Percentiles rank a stretch among this genome's conserved stretches.
Evolutionary conservation across 352 stramenopile species (phyloP).

Genomic region (Phytophthora capsici): DNA sequence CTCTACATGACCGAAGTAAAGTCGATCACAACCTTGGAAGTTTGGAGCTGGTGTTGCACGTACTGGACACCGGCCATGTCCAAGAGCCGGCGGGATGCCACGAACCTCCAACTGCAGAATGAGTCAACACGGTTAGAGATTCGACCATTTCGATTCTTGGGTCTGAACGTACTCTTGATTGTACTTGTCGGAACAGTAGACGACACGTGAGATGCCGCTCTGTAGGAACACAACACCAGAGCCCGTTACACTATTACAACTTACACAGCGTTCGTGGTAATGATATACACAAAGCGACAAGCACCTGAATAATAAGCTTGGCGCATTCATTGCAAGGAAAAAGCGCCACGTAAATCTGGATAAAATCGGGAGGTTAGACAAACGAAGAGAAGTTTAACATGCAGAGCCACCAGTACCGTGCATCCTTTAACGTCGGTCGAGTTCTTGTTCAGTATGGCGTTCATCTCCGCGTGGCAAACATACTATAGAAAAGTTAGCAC

Average conservation of each 20-base stretch:
- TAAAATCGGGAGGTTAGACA: constrained; percentile 5
- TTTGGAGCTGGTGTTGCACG: constrained; percentile 64
- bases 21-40: constrained; percentile 71
- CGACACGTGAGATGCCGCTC: constrained; percentile 95
- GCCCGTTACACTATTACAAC: too few species aligned
- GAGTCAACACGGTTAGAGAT: constrained; percentile 21
- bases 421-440: constrained; percentile 93
- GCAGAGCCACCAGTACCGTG: constrained; percentile 53
- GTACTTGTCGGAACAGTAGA: constrained; percentile 98
- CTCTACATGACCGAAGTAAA: constrained; percentile 55
- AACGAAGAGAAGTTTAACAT: background rate
- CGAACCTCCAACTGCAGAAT: constrained; percentile 81
- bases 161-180: constrained; percentile 67
- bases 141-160: background rate
- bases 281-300: background rate
- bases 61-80: constrained; percentile 84
- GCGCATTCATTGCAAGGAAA: constrained; percentile 99
- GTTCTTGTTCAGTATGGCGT: constrained; percentile 99
- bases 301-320: constrained; percentile 98
- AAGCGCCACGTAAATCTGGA: constrained; percentile 96
- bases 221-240: constrained; percentile 40
- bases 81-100: constrained; percentile 86
- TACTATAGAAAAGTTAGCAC: constrained; percentile 70
- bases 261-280: background rate
- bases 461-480: constrained; percentile 99